Conservation (phyloP, 1,139 yeast species). For the Sugiyamaella paludigena region DNA sequence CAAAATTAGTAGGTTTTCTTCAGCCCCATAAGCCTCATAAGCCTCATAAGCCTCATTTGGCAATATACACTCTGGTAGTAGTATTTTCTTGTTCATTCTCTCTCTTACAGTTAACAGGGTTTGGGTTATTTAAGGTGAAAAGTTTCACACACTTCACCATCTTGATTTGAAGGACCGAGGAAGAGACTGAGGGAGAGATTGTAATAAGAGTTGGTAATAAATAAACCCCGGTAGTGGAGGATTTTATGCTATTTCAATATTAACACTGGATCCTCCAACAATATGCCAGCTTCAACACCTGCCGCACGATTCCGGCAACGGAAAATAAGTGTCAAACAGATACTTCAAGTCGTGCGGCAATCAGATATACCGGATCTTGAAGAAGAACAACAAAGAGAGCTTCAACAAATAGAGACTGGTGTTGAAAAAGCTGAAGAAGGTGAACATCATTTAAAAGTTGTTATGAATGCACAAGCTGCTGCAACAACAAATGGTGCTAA, state of each 20-base stretch:
- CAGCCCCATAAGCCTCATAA: too few relatives aligned
- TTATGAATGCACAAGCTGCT: slow-evolving; percentile 71
- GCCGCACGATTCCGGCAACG: slow-evolving; percentile 81
- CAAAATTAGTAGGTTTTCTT: too few relatives aligned
- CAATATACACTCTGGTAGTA: too few relatives aligned
- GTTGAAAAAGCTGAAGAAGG: slow-evolving; percentile 98
- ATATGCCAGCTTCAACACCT: slow-evolving; percentile 14
- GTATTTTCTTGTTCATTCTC: too few relatives aligned
- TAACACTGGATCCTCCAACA: too few relatives aligned
- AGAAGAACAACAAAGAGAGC: slow-evolving; percentile 71
- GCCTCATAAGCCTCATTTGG: too few relatives aligned
- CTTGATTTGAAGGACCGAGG: too few relatives aligned
- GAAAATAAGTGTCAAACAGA: slow-evolving; percentile 86
- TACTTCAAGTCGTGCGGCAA: slow-evolving; percentile 75
- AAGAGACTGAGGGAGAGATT: too few relatives aligned
- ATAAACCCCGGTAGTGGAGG: too few relatives aligned
- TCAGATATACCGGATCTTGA: slow-evolving; percentile 79
- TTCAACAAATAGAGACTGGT: slow-evolving; percentile 92
- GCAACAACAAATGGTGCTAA: slow-evolving; percentile 51
- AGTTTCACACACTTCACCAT: neutral
- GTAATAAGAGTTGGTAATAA: neutral
- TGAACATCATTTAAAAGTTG: slow-evolving; percentile 93
- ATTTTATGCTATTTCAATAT: too few relatives aligned
- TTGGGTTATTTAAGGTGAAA: neutral
- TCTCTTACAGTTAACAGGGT: too few relatives aligned